Conservation (phyloP, 139 green algal genomes). For the Limnomonas spitsbergensis region DNA sequence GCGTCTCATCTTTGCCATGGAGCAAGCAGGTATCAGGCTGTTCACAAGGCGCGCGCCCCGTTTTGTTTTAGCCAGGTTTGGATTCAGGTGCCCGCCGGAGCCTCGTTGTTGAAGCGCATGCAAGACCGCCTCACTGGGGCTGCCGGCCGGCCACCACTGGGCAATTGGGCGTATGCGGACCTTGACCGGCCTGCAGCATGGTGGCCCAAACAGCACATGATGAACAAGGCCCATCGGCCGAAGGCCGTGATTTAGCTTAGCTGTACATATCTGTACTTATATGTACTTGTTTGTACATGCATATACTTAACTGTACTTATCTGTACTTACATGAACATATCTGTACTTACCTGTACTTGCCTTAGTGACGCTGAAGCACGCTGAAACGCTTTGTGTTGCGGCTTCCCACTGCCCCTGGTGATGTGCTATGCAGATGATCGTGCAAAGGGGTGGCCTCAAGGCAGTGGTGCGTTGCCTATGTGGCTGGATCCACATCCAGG, state of each 20-base stretch:
- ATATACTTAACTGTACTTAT: not conserved
- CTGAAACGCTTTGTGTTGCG: not conserved
- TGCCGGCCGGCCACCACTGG: no score
- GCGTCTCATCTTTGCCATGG: no score
- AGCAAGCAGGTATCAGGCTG: no score
- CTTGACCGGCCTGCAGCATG: no score
- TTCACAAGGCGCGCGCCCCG: no score
- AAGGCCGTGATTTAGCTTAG: not conserved
- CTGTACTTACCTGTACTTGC: not conserved
- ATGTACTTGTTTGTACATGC: not conserved
- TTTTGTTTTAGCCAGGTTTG: no score
- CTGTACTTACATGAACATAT: not conserved
- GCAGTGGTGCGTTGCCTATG: slow-evolving; percentile 18
- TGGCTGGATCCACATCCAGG: slow-evolving; percentile 22
- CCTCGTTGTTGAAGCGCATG: no score
- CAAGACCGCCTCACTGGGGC: no score
- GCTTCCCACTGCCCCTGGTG: not conserved
- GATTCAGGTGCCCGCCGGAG: no score
- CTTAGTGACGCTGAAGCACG: not conserved
- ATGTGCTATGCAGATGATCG: slow-evolving; percentile 21
- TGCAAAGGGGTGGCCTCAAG: slow-evolving; percentile 17
- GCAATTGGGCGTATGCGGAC: no score
- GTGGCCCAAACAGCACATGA: no score
- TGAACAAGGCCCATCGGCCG: no score
- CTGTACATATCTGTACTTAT: not conserved